These are phyloP conservation scores for Carex littledalei DNA, from an alignment of 176 grass and related monocot species.

Conservation along the genomic window DNA sequence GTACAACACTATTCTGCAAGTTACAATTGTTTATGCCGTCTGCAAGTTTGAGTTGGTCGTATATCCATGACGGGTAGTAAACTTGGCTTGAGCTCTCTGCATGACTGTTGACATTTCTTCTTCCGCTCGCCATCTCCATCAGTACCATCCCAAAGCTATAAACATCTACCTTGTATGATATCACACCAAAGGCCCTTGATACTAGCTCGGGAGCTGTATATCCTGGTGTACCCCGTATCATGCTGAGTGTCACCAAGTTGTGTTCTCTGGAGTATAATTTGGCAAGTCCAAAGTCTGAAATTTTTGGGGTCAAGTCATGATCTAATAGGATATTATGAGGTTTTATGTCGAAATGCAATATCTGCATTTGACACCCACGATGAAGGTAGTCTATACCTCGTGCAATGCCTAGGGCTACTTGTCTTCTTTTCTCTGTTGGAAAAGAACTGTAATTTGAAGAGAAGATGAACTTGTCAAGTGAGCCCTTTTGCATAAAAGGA, in stretches of 20 bases:
- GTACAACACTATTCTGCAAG: background rate
- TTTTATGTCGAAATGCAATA: conserved; percentile 78
- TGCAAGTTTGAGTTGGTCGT: conserved; percentile 34
- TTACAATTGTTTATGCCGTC: background rate
- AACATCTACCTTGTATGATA: conserved; percentile 37
- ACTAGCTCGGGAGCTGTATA: conserved; percentile 74
- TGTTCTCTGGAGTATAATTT: conserved; percentile 40
- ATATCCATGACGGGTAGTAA: conserved; percentile 14
- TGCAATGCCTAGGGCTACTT: conserved; percentile 44
- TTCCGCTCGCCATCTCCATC: conserved; percentile 20
- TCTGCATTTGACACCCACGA: conserved; percentile 46
- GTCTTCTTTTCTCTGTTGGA: conserved; percentile 26
- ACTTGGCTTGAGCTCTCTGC: background rate
- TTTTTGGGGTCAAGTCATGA: conserved; percentile 33
- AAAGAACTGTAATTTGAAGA: background rate
- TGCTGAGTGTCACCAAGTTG: conserved; percentile 43
- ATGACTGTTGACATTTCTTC: background rate
- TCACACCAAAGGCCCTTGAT: conserved; percentile 38
- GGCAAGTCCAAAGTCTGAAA: conserved; percentile 57
- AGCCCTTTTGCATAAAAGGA: conserved; percentile 53
- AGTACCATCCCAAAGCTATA: conserved; percentile 33
- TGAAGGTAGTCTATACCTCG: conserved; percentile 63
- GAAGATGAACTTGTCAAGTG: conserved; percentile 54
- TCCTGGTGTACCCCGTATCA: conserved; percentile 47
- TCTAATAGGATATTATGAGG: conserved; percentile 59